Evolutionary conservation across 257 asterid genomes (phyloP).

Genomic region (Solanum ahanhuiri): DNA sequence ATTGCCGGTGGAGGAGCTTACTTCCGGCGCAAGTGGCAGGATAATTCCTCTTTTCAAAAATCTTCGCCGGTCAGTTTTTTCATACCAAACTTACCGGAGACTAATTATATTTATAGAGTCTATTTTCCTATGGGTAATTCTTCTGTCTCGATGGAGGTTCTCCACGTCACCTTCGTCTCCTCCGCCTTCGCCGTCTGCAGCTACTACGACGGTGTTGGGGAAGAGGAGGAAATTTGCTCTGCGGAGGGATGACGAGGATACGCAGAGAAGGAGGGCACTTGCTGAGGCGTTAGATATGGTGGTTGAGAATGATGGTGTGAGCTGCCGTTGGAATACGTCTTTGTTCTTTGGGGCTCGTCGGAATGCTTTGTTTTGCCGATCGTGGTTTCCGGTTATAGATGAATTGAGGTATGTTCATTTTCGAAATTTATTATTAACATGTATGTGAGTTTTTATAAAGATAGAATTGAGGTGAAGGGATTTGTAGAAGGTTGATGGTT

Average conservation of each 20-base stretch:
- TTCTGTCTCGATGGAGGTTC: slow-evolving; percentile 52
- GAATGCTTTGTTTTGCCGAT: slow-evolving; percentile 87
- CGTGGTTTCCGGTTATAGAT: slow-evolving; percentile 79
- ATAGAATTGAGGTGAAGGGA: background rate
- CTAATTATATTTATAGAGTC: slow-evolving; percentile 41
- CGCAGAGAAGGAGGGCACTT: slow-evolving; percentile 78
- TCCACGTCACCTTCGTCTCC: slow-evolving; percentile 33
- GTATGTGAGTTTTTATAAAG: background rate
- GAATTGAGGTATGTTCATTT: slow-evolving; percentile 42
- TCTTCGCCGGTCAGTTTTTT: slow-evolving; percentile 50
- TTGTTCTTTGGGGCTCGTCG: slow-evolving; percentile 61
- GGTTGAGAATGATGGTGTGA: slow-evolving; percentile 8
- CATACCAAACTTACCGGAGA: slow-evolving; percentile 37
- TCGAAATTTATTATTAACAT: background rate
- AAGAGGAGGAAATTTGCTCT: slow-evolving; percentile 45
- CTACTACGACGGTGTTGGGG: slow-evolving; percentile 15
- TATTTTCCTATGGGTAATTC: slow-evolving; percentile 63
- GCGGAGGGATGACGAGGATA: slow-evolving; percentile 90
- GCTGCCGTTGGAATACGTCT: slow-evolving; percentile 60
- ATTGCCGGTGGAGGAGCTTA: slow-evolving; percentile 75
- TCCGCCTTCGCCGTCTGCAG: slow-evolving; percentile 42
- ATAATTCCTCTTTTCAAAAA: slow-evolving; percentile 75
- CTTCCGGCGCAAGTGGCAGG: slow-evolving; percentile 98
- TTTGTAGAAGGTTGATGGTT: background rate
- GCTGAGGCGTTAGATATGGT: slow-evolving; percentile 82